phyloP scores from a whole-genome alignment of 2,329 filamentous ascomycete species.

The Epicoccum nigrum region DNA sequence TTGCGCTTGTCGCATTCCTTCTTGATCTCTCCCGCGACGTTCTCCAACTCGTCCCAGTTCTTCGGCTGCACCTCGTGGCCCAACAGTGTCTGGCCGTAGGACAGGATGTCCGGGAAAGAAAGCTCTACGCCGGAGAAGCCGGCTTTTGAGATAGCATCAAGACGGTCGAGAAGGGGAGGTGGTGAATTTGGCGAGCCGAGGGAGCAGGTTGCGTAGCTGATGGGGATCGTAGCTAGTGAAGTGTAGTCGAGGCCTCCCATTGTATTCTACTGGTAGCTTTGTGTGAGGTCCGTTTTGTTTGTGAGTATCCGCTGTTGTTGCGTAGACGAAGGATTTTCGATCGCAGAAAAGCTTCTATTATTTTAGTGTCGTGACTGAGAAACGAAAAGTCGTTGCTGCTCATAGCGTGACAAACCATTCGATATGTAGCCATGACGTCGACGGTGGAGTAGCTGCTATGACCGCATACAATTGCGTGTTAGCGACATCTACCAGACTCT shows the following conservation, averaged over 20 bases:
- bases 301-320: too few species aligned
- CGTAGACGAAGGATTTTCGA: too few species aligned
- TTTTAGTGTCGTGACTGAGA: not conserved
- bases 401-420: conserved; percentile 6
- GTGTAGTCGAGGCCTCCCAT: conserved; percentile 45
- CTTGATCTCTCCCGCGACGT: conserved; percentile 61
- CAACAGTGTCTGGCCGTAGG: conserved; percentile 63
- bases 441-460: conserved; percentile 23
- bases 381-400: not conserved
- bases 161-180: conserved; percentile 63
- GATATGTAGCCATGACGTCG: conserved; percentile 35
- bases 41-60: conserved; percentile 65
- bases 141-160: conserved; percentile 66
- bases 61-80: conserved; percentile 59
- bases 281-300: too few species aligned
- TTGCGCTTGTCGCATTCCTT: conserved; percentile 60
- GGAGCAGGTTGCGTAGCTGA: conserved; percentile 63
- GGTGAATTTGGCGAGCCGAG: conserved; percentile 53
- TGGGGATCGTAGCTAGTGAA: conserved; percentile 52
- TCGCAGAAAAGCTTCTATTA: not conserved
- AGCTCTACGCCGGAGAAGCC: conserved; percentile 75
- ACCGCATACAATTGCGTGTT: conserved; percentile 13
- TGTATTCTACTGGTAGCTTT: conserved; percentile 4
- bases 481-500: not conserved
- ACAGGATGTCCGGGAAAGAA: conserved; percentile 73